Percentiles rank a stretch among this genome's conserved stretches.
Conservation (phyloP, 129 eudicot genomes). For the Artemisia tridentata region DNA sequence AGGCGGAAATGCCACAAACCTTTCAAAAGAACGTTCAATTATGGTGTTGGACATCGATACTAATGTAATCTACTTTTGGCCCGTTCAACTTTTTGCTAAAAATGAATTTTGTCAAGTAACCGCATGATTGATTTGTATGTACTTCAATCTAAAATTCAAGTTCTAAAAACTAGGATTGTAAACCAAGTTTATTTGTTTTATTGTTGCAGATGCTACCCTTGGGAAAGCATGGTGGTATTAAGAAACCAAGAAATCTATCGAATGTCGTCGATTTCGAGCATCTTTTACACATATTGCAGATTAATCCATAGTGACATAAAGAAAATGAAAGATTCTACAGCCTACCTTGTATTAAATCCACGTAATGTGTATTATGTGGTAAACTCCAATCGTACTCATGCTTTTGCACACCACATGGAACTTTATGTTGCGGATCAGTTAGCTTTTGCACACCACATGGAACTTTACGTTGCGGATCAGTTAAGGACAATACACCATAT, state of each 20-base stretch:
- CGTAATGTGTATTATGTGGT: constrained; percentile 63
- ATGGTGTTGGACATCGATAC: too few relatives aligned
- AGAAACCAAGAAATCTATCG: constrained; percentile 51
- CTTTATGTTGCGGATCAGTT: too few relatives aligned
- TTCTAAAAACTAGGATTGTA: not conserved
- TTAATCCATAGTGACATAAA: not conserved
- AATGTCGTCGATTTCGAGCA: constrained; percentile 33
- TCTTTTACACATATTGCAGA: constrained; percentile 36
- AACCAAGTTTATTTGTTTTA: not conserved
- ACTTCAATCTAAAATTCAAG: not conserved
- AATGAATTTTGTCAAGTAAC: too few relatives aligned
- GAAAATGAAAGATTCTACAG: not conserved
- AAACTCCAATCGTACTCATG: constrained; percentile 69
- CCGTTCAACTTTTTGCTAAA: too few relatives aligned
- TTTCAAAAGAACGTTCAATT: too few relatives aligned
- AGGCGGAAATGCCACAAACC: too few relatives aligned
- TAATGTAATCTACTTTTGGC: too few relatives aligned
- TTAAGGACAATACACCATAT: too few relatives aligned
- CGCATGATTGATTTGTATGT: too few relatives aligned
- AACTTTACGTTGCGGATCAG: too few relatives aligned
- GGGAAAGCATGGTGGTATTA: constrained; percentile 70
- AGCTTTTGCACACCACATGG: constrained; percentile 29
- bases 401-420: constrained; percentile 33
- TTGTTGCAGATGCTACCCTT: constrained; percentile 71
- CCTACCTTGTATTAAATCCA: constrained; percentile 58